Conservation (phyloP, 2,329 filamentous ascomycete species). For the Colletotrichum somersetense region DNA sequence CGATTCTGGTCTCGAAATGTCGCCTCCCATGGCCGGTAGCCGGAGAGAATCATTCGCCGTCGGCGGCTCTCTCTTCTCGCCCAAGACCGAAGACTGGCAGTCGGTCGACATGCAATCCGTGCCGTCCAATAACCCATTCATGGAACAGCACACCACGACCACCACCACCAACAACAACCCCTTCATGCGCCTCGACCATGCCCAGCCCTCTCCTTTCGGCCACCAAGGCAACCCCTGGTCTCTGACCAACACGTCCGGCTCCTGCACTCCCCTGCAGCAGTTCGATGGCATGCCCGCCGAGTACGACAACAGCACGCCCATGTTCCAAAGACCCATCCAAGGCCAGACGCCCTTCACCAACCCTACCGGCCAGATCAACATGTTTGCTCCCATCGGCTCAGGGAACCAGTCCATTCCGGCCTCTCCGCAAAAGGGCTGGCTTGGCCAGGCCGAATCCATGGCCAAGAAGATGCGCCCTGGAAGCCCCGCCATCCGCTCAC, state of each 20-base stretch:
- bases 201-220: slow-evolving; percentile 57
- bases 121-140: slow-evolving; percentile 73
- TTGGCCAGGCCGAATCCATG: slow-evolving; percentile 62
- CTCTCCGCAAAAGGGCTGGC: slow-evolving; percentile 72
- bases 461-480: slow-evolving; percentile 73
- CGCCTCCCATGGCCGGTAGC: slow-evolving; percentile 72
- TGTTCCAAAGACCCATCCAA: slow-evolving; percentile 68
- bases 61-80: slow-evolving; percentile 70
- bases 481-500: slow-evolving; percentile 78
- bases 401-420: slow-evolving; percentile 64
- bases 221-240: slow-evolving; percentile 68
- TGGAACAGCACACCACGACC: slow-evolving; percentile 57
- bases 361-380: slow-evolving; percentile 61
- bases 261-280: slow-evolving; percentile 79
- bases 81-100: slow-evolving; percentile 74
- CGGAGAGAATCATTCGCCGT: slow-evolving; percentile 74
- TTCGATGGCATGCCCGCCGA: slow-evolving; percentile 73
- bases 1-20: slow-evolving; percentile 74
- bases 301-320: slow-evolving; percentile 65
- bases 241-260: slow-evolving; percentile 73
- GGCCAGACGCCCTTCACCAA: slow-evolving; percentile 68
- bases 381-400: slow-evolving; percentile 65
- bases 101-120: slow-evolving; percentile 74
- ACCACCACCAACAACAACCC: slow-evolving; percentile 60
- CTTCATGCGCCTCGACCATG: slow-evolving; percentile 74